Conservation (phyloP, 345 rosid species). For the Raphanus sativus region DNA sequence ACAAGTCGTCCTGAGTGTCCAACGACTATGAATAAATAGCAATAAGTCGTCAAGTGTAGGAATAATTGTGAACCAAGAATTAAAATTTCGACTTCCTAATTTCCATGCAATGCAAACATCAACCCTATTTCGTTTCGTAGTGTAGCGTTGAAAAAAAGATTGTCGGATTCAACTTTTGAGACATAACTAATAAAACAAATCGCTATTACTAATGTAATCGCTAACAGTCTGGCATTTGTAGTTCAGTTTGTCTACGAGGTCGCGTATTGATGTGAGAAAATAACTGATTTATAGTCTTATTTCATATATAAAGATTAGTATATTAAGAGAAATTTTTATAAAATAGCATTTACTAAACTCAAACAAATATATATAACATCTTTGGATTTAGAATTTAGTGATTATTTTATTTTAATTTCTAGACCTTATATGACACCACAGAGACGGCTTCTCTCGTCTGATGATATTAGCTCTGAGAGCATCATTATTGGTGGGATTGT, state of each 20-base stretch:
- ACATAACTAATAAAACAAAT: background rate
- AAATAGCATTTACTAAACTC: no score
- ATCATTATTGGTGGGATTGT: no score
- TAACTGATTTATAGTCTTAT: background rate
- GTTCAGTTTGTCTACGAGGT: background rate
- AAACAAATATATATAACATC: no score
- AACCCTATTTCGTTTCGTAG: background rate
- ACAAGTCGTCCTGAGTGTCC: background rate
- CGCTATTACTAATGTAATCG: background rate
- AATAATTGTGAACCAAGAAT: background rate
- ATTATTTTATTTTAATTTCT: no score
- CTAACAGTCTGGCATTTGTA: background rate
- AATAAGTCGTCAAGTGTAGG: slow-evolving; percentile 3
- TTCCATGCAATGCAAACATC: background rate
- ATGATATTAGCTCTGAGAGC: no score
- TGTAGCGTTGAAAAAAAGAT: background rate
- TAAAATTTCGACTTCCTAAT: background rate
- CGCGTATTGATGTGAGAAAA: background rate
- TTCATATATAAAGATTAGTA: no score
- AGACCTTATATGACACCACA: no score
- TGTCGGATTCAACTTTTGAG: background rate
- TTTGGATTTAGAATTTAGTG: no score
- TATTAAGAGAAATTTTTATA: no score
- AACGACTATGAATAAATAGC: background rate
- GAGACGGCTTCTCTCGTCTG: no score